A percentile compares a stretch with the other conserved stretches of the same genome.
Conservation (phyloP, 345 rosid genomes). For the Psidium friedrichsthalianum region DNA sequence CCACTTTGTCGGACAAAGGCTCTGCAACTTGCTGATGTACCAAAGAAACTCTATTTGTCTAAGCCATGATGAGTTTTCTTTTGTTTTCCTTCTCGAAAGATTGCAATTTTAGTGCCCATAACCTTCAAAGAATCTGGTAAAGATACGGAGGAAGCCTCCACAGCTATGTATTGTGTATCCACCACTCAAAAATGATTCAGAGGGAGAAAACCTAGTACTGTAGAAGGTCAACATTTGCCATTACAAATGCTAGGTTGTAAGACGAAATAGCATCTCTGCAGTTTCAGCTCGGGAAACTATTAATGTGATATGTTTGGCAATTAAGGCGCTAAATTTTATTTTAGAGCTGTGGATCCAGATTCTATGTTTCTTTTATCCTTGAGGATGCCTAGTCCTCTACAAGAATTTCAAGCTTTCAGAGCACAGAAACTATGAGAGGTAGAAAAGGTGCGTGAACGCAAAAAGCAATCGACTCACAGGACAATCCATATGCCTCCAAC, state of each 20-base stretch:
- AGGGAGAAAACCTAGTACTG: neutral
- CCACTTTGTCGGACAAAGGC: neutral
- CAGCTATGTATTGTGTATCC: neutral
- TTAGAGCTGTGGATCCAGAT: neutral
- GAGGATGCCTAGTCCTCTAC: neutral
- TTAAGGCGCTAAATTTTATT: neutral
- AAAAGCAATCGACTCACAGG: slow-evolving; percentile 39
- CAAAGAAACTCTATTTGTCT: neutral
- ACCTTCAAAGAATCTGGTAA: neutral
- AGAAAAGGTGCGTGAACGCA: neutral
- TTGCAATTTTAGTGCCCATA: neutral
- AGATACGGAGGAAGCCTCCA: neutral
- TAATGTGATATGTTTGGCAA: neutral
- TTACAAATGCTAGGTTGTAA: neutral
- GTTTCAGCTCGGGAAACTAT: neutral
- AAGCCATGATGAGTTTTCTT: neutral
- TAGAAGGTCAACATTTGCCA: neutral
- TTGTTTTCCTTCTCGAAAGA: neutral
- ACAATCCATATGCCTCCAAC: slow-evolving; percentile 87
- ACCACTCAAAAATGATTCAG: neutral
- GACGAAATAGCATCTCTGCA: neutral
- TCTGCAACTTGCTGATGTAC: neutral
- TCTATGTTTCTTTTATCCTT: neutral
- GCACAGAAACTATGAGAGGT: neutral
- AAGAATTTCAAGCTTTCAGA: neutral